Evolutionary conservation across 257 asterid species (phyloP).

Genomic region (Nicotiana tabacum): DNA sequence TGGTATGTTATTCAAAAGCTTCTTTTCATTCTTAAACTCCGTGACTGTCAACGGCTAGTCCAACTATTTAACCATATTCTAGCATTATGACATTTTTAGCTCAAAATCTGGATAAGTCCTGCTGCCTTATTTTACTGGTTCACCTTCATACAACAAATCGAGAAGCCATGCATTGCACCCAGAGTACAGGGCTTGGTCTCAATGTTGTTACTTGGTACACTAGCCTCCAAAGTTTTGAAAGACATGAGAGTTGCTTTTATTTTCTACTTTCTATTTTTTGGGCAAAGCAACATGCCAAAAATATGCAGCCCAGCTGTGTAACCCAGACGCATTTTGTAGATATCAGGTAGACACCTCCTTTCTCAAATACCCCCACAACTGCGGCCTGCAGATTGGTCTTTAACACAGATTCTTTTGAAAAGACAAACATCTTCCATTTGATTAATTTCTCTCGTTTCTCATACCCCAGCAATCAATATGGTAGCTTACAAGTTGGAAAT

Average conservation of each 20-base stretch:
- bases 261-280: neutral
- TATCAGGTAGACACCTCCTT: neutral
- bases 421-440: neutral
- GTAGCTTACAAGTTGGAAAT: neutral
- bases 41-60: neutral
- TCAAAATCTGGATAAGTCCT: neutral
- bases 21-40: too few species aligned
- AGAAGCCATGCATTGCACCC: neutral
- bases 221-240: neutral
- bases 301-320: neutral
- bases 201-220: neutral
- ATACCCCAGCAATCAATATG: neutral
- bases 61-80: neutral
- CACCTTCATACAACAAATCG: neutral
- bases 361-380: neutral
- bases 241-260: neutral
- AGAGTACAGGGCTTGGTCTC: neutral
- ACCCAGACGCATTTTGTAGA: neutral
- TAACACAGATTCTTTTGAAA: neutral
- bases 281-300: neutral
- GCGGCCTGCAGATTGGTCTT: neutral
- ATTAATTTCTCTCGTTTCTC: neutral
- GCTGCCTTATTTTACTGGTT: neutral
- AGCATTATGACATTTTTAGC: neutral
- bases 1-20: too few species aligned